phyloP scores from a whole-genome alignment of 139 green algal species.

The Coccomyxa sp. region DNA sequence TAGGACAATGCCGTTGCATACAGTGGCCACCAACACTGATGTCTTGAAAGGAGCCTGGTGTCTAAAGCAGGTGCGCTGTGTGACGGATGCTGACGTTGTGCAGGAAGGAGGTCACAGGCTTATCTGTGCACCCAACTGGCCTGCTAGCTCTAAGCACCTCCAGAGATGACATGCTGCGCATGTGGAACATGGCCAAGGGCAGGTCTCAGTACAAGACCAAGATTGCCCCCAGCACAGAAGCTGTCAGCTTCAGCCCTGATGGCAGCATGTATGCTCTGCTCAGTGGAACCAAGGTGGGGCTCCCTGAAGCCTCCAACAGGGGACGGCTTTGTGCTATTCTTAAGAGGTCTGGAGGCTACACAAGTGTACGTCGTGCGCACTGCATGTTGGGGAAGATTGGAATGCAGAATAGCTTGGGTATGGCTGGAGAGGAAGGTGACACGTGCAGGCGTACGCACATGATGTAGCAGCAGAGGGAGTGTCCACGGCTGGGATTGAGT shows the following conservation, averaged over 20 bases:
- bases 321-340: too few relatives aligned
- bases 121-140: constrained; percentile 71
- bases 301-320: too few relatives aligned
- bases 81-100: too few relatives aligned
- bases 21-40: too few relatives aligned
- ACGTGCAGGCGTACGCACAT: neutral
- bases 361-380: too few relatives aligned
- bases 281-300: neutral
- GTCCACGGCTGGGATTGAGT: neutral
- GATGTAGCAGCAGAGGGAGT: constrained; percentile 4
- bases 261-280: constrained; percentile 6
- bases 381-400: too few relatives aligned
- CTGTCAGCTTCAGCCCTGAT: constrained; percentile 32
- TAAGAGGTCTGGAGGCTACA: too few relatives aligned
- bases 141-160: constrained; percentile 63
- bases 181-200: constrained; percentile 83
- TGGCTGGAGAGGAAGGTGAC: neutral
- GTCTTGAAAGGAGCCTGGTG: too few relatives aligned
- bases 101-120: constrained; percentile 51
- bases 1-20: too few relatives aligned
- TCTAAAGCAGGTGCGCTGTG: too few relatives aligned
- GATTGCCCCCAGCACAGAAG: constrained; percentile 27
- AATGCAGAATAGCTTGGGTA: too few relatives aligned
- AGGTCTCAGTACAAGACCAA: constrained; percentile 51
- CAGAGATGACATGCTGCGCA: constrained; percentile 62